These are phyloP conservation scores for Colletotrichum sojae DNA, from an alignment of 2,329 filamentous ascomycete genomes.

Conservation along the genomic window DNA sequence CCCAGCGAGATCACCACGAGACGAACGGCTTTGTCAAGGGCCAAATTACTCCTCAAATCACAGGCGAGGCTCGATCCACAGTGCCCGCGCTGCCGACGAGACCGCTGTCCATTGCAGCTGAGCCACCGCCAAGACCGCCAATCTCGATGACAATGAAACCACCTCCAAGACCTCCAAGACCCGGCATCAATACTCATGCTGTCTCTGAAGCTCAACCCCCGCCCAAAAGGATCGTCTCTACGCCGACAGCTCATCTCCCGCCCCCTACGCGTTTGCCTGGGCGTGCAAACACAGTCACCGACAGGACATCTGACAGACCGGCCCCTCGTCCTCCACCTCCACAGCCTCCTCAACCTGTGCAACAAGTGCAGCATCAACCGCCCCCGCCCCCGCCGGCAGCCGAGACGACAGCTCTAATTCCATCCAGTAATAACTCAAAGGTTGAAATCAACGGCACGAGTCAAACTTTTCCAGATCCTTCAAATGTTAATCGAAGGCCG, in stretches of 20 bases:
- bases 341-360: constrained; percentile 25
- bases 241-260: constrained; percentile 39
- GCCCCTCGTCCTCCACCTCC: constrained; percentile 45
- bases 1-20: constrained; percentile 60
- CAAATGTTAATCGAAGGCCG: constrained; percentile 86
- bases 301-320: constrained; percentile 57
- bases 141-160: constrained; percentile 51
- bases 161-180: constrained; percentile 61
- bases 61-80: constrained; percentile 55
- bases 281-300: constrained; percentile 56
- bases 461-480: constrained; percentile 80
- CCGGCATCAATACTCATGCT: constrained; percentile 47
- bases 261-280: constrained; percentile 47
- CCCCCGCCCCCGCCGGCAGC: constrained; percentile 53
- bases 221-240: constrained; percentile 45
- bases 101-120: constrained; percentile 54
- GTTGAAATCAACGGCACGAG: constrained; percentile 58
- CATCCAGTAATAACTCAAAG: constrained; percentile 53
- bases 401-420: constrained; percentile 51
- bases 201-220: constrained; percentile 44
- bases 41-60: constrained; percentile 56
- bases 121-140: constrained; percentile 48
- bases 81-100: constrained; percentile 64
- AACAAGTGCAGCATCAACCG: constrained; percentile 27
- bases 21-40: constrained; percentile 55